Base-by-base conservation (phyloP, 352 stramenopile genomes). In the Labyrinthula sp. region DNA sequence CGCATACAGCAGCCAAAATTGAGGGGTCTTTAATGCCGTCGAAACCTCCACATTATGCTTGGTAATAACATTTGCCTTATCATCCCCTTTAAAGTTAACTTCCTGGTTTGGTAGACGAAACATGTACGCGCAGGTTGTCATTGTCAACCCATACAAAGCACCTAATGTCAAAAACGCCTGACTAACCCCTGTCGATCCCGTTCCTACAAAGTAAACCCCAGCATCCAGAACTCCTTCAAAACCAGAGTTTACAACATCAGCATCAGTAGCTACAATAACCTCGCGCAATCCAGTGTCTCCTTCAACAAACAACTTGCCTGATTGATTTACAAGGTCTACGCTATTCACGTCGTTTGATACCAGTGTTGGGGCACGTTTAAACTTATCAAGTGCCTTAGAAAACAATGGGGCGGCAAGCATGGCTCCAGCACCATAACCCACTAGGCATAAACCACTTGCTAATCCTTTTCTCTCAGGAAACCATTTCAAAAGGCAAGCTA, bases 391-490 rank as follows among this genome's bases (percentile, higher is more conserved):
- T 0, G 72, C 54, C 15, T 46, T 37, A 39, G 59, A 48, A 10
- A 60, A 57, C 26, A 64, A 6, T 12, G 64, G 62, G n/a, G 64
- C 57, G 45, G 64, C 60, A 12, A 72, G 24, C 18, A 71, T 43
- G 3, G 64, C 63, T 21, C 64, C 64, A 26, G 57, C 63, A 23
- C 64, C 64, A 41, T 71, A 71, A 21, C 61, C 60, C 8, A 62
- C 54, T 22, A 71, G 64, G 4, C 58, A 52, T 3, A 69, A 37
- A 5, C 63, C 63, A 12, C 60, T 64, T 2, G 64, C 64, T 18
- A 71, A 31, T 1, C 61, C 64, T 27, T 66, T 68, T 36, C 64
- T 65, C 17, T 71, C 64, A 8, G 64, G 64, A 48, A 71, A 72
- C 64, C 64, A 71, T 23, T 33, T 27, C 10, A 71, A 61, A 23